A percentile compares a stretch with the other conserved stretches of the same genome.
Conservation (phyloP, 2,329 filamentous ascomycete species). For the Paecilomyces formosus region DNA sequence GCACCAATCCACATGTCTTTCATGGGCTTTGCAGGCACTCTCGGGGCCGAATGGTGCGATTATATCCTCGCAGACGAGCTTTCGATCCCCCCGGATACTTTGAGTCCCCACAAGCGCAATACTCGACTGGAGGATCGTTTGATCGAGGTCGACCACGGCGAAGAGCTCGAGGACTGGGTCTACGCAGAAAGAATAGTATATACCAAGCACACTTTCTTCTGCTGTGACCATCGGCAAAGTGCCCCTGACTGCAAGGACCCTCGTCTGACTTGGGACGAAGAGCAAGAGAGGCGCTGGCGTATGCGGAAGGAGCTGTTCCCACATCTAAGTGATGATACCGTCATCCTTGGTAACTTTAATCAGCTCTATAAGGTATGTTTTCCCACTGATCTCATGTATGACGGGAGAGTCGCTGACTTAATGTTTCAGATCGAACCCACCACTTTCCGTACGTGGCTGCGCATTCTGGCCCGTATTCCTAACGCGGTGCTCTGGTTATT, state of each 20-base stretch:
- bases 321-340: slow-evolving; percentile 66
- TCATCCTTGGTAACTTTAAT: slow-evolving; percentile 97
- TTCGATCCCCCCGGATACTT: slow-evolving; percentile 72
- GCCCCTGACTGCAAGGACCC: slow-evolving; percentile 64
- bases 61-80: slow-evolving; percentile 88
- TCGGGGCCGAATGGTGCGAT: slow-evolving; percentile 97
- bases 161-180: slow-evolving; percentile 72
- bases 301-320: slow-evolving; percentile 95
- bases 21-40: slow-evolving; percentile 95
- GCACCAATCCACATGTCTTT: slow-evolving; percentile 99
- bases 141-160: slow-evolving; percentile 57
- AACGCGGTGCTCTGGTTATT: slow-evolving; percentile 91
- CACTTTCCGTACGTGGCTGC: slow-evolving; percentile 90
- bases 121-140: slow-evolving; percentile 62
- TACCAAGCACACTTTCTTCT: slow-evolving; percentile 93
- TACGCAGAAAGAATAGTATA: slow-evolving; percentile 97
- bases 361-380: slow-evolving; percentile 85
- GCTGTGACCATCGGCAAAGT: slow-evolving; percentile 92
- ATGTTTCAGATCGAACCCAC: slow-evolving; percentile 81
- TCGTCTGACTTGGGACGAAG: slow-evolving; percentile 70
- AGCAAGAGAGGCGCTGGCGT: slow-evolving; percentile 73
- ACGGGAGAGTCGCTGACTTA: slow-evolving; percentile 1
- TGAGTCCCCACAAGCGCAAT: slow-evolving; percentile 73
- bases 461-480: slow-evolving; percentile 76
- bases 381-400: background rate